Base-by-base conservation (phyloP, 2,329 filamentous ascomycete genomes). In the Colletotrichum incanum region DNA sequence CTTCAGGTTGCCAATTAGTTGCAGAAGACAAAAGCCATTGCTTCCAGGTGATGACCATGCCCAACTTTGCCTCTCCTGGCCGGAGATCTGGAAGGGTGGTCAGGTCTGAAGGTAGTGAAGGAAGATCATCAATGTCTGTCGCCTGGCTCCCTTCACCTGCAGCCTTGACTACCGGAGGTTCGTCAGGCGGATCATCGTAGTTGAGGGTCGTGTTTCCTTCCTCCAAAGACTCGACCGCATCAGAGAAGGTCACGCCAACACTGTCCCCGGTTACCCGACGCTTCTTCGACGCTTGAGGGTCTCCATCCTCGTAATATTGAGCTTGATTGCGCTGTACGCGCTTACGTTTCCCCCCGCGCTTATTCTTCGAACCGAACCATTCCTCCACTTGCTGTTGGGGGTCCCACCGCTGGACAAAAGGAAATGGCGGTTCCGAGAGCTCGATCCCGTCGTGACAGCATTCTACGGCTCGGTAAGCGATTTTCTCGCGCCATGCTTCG, bases 371-470 rank as follows among this genome's bases (percentile, higher is more conserved):
- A 2, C 79, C 79, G 62, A 77, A 82, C 74, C 84, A 83, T 20
- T 73, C 74, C 43, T 76, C 75, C 79, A 73, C 60, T 49, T 89
- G 87, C 77, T 95, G 93, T 73, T 94, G 92, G 4, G 90, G 88
- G 80, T 97, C 94, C 96, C 95, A 98, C 58, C 93, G 89, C 80
- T 98, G 95, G 20, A 93, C 86, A 80, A 98, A 98, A 0, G 95
- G 95, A 78, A 97, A 98, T 0, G 95, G 94, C 0, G 96, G 95
- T 43, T 93, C 88, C 65, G 89, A 93, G 56, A 97, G 85, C 41
- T 88, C 84, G 49, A 94, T 83, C 6, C 87, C 88, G 39, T 93
- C 88, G n/a, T 93, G 87, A 73, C 91, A 90, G 81, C 95, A 98
- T 80, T 98, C 96, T 0, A 97, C 93, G 28, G 94, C 95, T 31